Base-by-base conservation (phyloP, 768 basidiomycete species). In the Dacryopinax spathularia region DNA sequence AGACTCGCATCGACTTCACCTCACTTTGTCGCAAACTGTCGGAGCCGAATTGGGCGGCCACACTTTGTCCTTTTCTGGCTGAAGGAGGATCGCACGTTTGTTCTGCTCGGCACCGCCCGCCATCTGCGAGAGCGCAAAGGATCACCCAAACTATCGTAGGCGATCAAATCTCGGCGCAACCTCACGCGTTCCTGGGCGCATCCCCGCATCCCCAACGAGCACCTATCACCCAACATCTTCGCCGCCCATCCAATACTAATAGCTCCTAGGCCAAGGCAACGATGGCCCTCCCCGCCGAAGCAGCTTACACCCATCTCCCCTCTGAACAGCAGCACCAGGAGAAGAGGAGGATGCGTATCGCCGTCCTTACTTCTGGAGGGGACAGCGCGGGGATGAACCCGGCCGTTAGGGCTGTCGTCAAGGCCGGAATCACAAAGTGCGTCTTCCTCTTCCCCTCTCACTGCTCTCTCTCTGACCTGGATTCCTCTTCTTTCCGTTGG, bases 381-480 rank as follows among this genome's bases (percentile, higher is more conserved):
- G 96, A 99, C 79, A 91, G 89, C 76, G 94, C 96, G 61, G 96
- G 96, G 70, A 91, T 93, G 91, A 94, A 95, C 72, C 91, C 92
- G 33, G 90, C 85, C 63, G 95, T 99, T 61, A 89, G 96, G 68
- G 82, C 93, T 0, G 87, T 93, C 48, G 95, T 98, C 67, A 92
- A 92, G 76, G 85, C 85, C 68, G 92, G 87, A 34, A 96, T 99
- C 68, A 79, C 92, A 66, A 87, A 87, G 93, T 93, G 71, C 68
- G 84, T 75, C 39, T 33, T 18, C 44, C 48, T 31, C 36, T 63
- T 13, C 1, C 37, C 37, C 34, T 60, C 39, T 62, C 41, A 31
- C 60, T 34, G 34, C 39, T 63, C 9, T 22, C 33, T 2, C 25
- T 44, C 16, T 13, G 36, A 36, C 62, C 22, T 20, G 34, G 22